Base-by-base conservation (phyloP, 2,329 filamentous ascomycete genomes). In the Fusarium torulosum region DNA sequence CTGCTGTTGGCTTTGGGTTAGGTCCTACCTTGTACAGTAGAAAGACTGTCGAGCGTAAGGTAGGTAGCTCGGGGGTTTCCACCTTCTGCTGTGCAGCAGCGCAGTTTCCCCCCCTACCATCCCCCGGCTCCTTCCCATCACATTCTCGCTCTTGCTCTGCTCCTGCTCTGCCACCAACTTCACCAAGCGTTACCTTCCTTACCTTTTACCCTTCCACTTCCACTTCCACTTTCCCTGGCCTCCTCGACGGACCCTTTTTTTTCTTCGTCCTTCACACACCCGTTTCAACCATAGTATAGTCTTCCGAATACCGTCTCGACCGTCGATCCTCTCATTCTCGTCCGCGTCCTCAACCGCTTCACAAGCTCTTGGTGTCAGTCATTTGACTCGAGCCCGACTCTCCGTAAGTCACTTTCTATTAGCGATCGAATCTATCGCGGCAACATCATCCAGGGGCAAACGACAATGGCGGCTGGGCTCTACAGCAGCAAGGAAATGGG, bases 171-270 rank as follows among this genome's bases (percentile, higher is more conserved):
- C 55, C 63, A 61, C 58, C 56, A 61, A 54, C 58, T 45, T 61
- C 46, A 54, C 46, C 56, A 61, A 61, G 41, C 44, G 40, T 63
- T 63, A 63, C 60, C 58, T 58, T 70, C 68, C 63, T 67, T 63
- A 55, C 62, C 56, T 66, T 53, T 63, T 40, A 53, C 44, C 45
- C 52, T 58, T 62, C 42, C 56, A 59, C 53, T 60, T 59, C 50
- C 64, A 67, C 66, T 59, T 58, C 50, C 66, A 61, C 64, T 69
- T 56, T 60, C 61, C 62, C 68, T 62, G 68, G 58, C 63, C 43
- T 61, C 67, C 56, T 65, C 61, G 67, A 69, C 67, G 62, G 62
- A 67, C 61, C 67, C 66, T 73, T 74, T 71, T 71, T 67, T 49
- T 37, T 49, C 59, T 57, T 60, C 60, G 60, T 68, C 69, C 54